These are phyloP conservation scores for Prunus fruticosa DNA, from an alignment of 306 rosid genomes.

Conservation along the genomic window DNA sequence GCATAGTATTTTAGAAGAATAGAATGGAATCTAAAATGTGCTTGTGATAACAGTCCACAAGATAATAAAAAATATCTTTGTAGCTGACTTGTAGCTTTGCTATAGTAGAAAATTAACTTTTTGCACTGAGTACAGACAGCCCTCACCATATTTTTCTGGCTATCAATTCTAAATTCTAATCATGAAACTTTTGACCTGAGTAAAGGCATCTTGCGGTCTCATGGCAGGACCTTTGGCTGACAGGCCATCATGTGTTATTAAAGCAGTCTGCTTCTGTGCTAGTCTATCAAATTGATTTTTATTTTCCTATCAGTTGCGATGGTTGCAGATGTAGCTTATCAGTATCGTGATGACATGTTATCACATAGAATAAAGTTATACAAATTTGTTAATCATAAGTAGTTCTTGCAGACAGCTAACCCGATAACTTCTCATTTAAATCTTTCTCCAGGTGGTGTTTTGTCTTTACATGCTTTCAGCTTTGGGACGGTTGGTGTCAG, in stretches of 20 bases:
- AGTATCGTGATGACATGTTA: too few relatives aligned
- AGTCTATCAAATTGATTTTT: neutral
- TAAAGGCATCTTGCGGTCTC: neutral
- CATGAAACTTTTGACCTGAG: neutral
- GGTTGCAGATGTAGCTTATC: neutral
- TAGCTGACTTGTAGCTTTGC: neutral
- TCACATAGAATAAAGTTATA: too few relatives aligned
- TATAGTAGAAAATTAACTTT: neutral
- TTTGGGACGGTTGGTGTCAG: conserved; percentile 78
- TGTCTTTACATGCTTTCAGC: conserved; percentile 68
- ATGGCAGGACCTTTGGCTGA: conserved; percentile 8
- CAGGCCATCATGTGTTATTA: neutral
- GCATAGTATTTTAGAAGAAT: neutral
- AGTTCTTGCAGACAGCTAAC: neutral
- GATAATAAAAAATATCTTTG: neutral
- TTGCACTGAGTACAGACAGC: neutral
- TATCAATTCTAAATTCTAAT: neutral
- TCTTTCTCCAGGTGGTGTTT: conserved; percentile 56
- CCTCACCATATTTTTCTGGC: neutral
- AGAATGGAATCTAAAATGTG: neutral
- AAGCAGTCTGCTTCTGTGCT: neutral
- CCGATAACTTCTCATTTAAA: conserved; percentile 5
- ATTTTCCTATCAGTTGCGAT: neutral
- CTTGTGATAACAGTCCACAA: neutral
- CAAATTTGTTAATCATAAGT: neutral